These are phyloP conservation scores for Arthrobotrys sinensis DNA, from an alignment of 2,329 filamentous ascomycete genomes.

Conservation along the genomic window DNA sequence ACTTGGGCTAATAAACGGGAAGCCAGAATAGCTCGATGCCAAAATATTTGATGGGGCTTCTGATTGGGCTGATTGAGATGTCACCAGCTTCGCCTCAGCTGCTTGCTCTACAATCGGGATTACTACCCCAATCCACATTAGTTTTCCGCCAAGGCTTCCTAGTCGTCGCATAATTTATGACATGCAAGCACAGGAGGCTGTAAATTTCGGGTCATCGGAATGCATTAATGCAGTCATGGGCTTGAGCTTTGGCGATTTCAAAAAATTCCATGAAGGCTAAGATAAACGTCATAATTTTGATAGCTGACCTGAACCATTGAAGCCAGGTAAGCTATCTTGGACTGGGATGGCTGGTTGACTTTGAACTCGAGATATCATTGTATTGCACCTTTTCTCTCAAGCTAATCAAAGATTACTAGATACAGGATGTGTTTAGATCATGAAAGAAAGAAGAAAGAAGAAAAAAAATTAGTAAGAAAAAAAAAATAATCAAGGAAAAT, in stretches of 20 bases:
- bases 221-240: neutral
- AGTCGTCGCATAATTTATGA: neutral
- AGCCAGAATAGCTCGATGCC: neutral
- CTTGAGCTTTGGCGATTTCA: too few species aligned
- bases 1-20: neutral
- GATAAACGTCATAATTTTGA: neutral
- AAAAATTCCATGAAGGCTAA: neutral
- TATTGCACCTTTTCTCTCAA: constrained; percentile 1
- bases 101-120: neutral
- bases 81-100: constrained; percentile 14
- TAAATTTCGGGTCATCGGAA: neutral
- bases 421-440: constrained; percentile 8
- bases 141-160: neutral
- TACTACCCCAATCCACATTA: neutral
- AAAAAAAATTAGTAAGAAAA: neutral
- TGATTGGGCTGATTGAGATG: constrained; percentile 6
- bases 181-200: neutral
- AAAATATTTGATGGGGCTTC: neutral
- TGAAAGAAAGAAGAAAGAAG: neutral
- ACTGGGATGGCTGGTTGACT: constrained; percentile 10
- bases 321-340: neutral
- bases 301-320: neutral
- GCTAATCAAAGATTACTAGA: neutral
- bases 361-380: constrained; percentile 6
- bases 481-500: constrained; percentile 4